Evolutionary conservation across 345 rosid species (phyloP), one percentile per base, ranked within the genome.

Genomic region (Citrus reticulata): DNA sequence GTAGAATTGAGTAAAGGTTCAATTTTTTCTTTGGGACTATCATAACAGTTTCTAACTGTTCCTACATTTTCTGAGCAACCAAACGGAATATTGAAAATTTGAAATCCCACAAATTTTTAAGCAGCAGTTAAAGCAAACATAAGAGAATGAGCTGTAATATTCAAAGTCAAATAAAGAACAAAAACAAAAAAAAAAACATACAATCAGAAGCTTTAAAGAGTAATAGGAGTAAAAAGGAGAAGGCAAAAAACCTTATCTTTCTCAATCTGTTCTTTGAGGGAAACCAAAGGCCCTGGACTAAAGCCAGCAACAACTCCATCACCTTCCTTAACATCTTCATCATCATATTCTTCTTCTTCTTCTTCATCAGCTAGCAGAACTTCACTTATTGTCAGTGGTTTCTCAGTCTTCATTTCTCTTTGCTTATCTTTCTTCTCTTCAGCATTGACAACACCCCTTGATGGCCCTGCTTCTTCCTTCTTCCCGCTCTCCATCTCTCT

Each of bases 261-360:
- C 75, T 89, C 90, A 78, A 89, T 77, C 83, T 87, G 90, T 72
- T 89, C 89, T 79, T 87, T 87, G 84, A 89, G 91, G 74, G 92
- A 83, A 64, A 86, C 46, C 75, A 87, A 79, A 70, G 88, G 89
- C 37, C 90, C 89, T 24, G 92, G 90, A 22, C 82, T 84, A 77
- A 87, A 89, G 61, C 80, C 86, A 80, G 80, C 13, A 46, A 24
- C 78, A 9, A n/a, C 85, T 54, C 63, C 83, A 9, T 64, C 84
- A 14, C 74, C 86, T 27, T 82, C 76, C 30, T 78, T 77, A 8
- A 54, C 81, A 55, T 77, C 84, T 17, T 61, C 83, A 17, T 62
- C 70, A 4, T 78, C 85, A 0, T 59, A 77, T 3, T 66, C 82
- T 1, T 68, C 80, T 9, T 69, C 83, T 25, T 77, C 74, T 4